Conservation (phyloP, 805 yeast species). For the Ogataea angusta region DNA sequence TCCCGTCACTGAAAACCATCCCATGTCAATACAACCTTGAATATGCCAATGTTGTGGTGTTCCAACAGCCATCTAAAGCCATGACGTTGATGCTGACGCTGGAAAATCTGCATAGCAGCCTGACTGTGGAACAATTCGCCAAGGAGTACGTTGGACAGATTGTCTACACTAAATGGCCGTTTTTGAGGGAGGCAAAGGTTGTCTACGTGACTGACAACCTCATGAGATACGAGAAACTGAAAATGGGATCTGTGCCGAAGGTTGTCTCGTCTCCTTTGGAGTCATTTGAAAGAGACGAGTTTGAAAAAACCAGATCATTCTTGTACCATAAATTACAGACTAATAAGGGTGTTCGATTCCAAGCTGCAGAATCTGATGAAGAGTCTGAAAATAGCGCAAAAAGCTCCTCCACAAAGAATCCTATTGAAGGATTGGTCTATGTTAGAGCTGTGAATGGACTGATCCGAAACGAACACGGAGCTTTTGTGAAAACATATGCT, state of each 20-base stretch:
- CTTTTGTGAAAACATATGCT: slow-evolving; percentile 69
- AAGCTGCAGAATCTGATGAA: slow-evolving; percentile 9
- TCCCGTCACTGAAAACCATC: slow-evolving; percentile 77
- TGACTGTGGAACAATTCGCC: slow-evolving; percentile 62
- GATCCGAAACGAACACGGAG: slow-evolving; percentile 66
- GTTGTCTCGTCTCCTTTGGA: slow-evolving; percentile 40
- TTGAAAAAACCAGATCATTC: slow-evolving; percentile 38
- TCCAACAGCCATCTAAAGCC: slow-evolving; percentile 80
- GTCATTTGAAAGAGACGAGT: slow-evolving; percentile 46
- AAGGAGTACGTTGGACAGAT: slow-evolving; percentile 56
- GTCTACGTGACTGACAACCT: slow-evolving; percentile 56
- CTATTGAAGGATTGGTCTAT: slow-evolving; percentile 55
- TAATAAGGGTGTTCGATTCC: slow-evolving; percentile 48
- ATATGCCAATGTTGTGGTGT: slow-evolving; percentile 66
- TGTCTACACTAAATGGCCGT: slow-evolving; percentile 89
- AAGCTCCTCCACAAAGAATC: slow-evolving; percentile 12
- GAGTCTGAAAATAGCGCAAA: neutral
- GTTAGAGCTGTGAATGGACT: slow-evolving; percentile 80
- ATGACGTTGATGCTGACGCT: slow-evolving; percentile 73
- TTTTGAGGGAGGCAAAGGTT: slow-evolving; percentile 73
- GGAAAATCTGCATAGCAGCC: slow-evolving; percentile 50
- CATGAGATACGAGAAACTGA: slow-evolving; percentile 43
- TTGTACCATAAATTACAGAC: slow-evolving; percentile 43
- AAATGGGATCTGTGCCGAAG: slow-evolving; percentile 26
- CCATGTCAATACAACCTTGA: slow-evolving; percentile 55